These are phyloP conservation scores for Lipomyces chichibuensis DNA, from an alignment of 805 yeast species.

Conservation along the genomic window DNA sequence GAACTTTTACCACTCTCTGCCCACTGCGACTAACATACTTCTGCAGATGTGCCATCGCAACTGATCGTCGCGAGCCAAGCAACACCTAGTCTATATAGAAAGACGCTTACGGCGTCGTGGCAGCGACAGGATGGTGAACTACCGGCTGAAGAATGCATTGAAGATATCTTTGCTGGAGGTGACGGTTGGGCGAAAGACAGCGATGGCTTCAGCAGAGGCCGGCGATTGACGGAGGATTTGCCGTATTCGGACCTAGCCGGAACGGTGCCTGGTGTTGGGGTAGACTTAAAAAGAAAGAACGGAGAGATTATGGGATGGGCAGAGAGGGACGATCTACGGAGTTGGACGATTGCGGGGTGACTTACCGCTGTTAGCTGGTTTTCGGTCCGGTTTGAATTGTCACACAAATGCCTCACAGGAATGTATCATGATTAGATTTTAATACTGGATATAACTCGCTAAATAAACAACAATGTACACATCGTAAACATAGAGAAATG, in stretches of 20 bases:
- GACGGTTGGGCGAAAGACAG: conserved; percentile 52
- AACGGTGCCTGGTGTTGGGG: conserved; percentile 26
- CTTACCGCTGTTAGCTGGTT: background rate
- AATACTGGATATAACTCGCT: background rate
- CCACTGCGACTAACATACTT: background rate
- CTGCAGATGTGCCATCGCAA: conserved; percentile 9
- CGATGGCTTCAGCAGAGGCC: conserved; percentile 15
- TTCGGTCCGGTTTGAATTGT: background rate
- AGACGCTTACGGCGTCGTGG: conserved; percentile 33
- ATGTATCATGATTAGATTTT: background rate
- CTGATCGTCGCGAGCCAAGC: conserved; percentile 1
- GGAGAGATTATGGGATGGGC: conserved; percentile 33
- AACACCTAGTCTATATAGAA: conserved; percentile 31
- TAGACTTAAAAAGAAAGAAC: conserved; percentile 12
- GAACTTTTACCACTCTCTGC: background rate
- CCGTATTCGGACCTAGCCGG: conserved; percentile 58
- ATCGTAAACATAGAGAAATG: background rate
- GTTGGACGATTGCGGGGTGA: conserved; percentile 28
- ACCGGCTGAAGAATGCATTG: conserved; percentile 67
- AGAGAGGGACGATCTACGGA: conserved; percentile 26
- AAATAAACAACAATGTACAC: background rate
- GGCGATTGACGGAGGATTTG: conserved; percentile 57
- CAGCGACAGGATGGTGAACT: conserved; percentile 37
- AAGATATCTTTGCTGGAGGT: conserved; percentile 73
- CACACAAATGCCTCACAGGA: background rate